Conservation (phyloP, 2,329 filamentous ascomycete genomes). For the Aspergillus texensis region DNA sequence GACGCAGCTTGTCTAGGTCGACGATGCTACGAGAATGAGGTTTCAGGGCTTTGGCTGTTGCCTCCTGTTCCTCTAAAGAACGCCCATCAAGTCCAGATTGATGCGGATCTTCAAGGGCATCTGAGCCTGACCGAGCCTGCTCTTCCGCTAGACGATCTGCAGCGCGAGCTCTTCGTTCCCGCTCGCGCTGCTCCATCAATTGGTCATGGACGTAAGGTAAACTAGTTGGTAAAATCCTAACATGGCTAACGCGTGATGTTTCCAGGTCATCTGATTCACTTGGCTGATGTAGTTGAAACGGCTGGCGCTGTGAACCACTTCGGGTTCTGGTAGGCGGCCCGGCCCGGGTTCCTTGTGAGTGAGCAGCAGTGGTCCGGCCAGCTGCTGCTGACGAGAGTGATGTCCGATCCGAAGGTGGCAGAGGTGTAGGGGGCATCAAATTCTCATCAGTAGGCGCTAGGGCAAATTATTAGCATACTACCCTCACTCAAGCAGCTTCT, state of each 20-base stretch:
- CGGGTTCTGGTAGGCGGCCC: constrained; percentile 25
- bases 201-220: constrained; percentile 88
- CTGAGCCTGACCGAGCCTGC: constrained; percentile 14
- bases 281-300: constrained; percentile 28
- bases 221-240: constrained; percentile 89
- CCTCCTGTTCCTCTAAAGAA: constrained; percentile 73
- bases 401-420: constrained; percentile 32
- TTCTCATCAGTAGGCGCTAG: constrained; percentile 42
- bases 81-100: constrained; percentile 29
- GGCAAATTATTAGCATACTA: not conserved
- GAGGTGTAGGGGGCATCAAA: constrained; percentile 30
- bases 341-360: constrained; percentile 22
- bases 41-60: constrained; percentile 77
- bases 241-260: constrained; percentile 72
- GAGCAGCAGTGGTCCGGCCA: constrained; percentile 19
- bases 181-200: constrained; percentile 68
- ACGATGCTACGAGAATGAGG: constrained; percentile 77
- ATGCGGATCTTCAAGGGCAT: constrained; percentile 24
- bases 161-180: constrained; percentile 32
- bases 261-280: constrained; percentile 39
- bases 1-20: constrained; percentile 64
- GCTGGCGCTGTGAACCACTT: constrained; percentile 30
- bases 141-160: constrained; percentile 49
- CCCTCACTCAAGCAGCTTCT: not conserved
- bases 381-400: constrained; percentile 22